Evolutionary conservation across 306 rosid species (phyloP), one percentile per base, ranked within the genome.

Genomic region (Mimosa pudica): DNA sequence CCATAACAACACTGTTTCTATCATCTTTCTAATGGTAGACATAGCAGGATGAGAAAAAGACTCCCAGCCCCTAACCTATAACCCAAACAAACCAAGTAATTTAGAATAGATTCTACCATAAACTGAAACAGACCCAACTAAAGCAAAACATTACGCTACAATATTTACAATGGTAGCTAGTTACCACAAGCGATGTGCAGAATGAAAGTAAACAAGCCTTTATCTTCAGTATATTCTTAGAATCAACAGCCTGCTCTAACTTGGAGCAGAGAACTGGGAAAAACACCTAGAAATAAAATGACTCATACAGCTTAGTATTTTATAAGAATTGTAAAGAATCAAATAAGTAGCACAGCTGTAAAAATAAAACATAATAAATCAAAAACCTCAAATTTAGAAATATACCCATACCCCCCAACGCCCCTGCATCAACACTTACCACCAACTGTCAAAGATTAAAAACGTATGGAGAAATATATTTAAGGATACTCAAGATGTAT

Each of bases 121-220:
- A 49, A 81, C 80, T 51, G 52, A 63, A 69, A 81, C 41, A 80
- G 71, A 70, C 63, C 18, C 5, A 77, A 42, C 45, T 49, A 75
- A 63, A 67, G 74, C 70, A 82, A 51, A 54, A 68, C 63, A 54
- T 36, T 64, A 52, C 36, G 61, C 71, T 57, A 48, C 11, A 82
- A 78, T 73, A 49, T 17, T 76, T 67, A 76, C 6, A 8, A 38
- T 33, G 41, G 55, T 64, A 30, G 61, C 60, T 32, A 80, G 32
- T 90, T 91, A 92, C 97, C 98, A 79, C 84, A 51, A 92, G 93
- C 65, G 95, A 89, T 57, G 98, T 91, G 87, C 97, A 94, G 66
- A 89, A 76, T 72, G 97, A 87, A 84, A 91, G 91, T 81, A 94
- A 86, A 73, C 92, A 89, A 79, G 97, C 74, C 86, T 91, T 92